These are phyloP conservation scores for Alternaria sp. DNA, from an alignment of 2,329 filamentous ascomycete genomes.

Conservation along the genomic window DNA sequence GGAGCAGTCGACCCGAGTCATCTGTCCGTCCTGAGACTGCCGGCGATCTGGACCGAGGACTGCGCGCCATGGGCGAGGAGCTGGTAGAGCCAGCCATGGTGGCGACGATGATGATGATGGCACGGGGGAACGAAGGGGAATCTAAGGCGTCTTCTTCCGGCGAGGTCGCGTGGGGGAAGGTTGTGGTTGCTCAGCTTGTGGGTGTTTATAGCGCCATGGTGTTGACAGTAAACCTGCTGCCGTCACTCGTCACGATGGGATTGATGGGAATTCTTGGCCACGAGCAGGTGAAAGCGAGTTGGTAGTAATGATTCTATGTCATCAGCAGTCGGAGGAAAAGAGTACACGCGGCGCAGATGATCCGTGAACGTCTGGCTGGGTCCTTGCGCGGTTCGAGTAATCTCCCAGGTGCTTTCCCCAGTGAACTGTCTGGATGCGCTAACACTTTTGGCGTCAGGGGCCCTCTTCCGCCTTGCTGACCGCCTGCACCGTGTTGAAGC, in stretches of 20 bases:
- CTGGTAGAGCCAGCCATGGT: conserved; percentile 43
- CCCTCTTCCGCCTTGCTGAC: conserved; percentile 25
- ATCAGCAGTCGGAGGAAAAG: conserved; percentile 1
- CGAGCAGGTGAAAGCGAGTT: not conserved
- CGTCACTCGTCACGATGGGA: conserved; percentile 14
- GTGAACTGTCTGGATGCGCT: conserved; percentile 18
- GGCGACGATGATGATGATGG: conserved; percentile 28
- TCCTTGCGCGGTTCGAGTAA: conserved; percentile 20
- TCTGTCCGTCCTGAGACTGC: conserved; percentile 22
- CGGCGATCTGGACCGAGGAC: conserved; percentile 35
- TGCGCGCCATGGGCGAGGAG: conserved; percentile 37
- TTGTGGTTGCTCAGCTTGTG: conserved; percentile 17
- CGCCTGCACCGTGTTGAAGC: conserved; percentile 16
- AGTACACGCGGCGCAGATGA: conserved; percentile 17
- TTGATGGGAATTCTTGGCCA: not conserved
- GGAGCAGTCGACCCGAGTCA: conserved; percentile 30
- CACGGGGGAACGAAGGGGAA: not conserved
- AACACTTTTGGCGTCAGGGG: conserved; percentile 24
- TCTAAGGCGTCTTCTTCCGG: not conserved
- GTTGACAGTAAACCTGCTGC: conserved; percentile 10
- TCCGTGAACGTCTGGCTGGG: conserved; percentile 13
- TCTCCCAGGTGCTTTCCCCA: conserved; percentile 24
- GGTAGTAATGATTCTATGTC: not conserved
- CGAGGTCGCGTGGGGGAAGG: conserved; percentile 15
- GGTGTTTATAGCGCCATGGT: conserved; percentile 26